These are phyloP conservation scores for Lactarius tabidus DNA, from an alignment of 768 basidiomycete species.

Conservation along the genomic window DNA sequence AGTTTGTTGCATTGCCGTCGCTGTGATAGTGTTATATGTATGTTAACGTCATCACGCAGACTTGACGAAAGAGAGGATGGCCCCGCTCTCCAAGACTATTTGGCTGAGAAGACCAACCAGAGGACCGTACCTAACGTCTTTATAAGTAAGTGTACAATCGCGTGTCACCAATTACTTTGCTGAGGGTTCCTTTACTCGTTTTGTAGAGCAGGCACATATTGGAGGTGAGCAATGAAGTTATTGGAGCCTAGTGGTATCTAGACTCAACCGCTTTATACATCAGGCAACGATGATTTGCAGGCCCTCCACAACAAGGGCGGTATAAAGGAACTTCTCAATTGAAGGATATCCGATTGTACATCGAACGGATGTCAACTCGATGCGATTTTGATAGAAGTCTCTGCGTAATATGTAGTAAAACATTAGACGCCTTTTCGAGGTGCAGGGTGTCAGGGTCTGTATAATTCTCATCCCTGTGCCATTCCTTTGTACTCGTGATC, in stretches of 20 bases:
- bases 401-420: not conserved
- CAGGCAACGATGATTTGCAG: slow-evolving; percentile 1
- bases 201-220: slow-evolving; percentile 46
- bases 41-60: slow-evolving; percentile 33
- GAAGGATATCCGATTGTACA: not conserved
- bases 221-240: slow-evolving; percentile 39
- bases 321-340: slow-evolving; percentile 4
- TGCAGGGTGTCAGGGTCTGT: not conserved
- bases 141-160: slow-evolving; percentile 45
- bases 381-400: no score
- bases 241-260: not conserved
- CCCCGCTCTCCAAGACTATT: slow-evolving; percentile 58
- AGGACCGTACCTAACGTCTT: slow-evolving; percentile 77
- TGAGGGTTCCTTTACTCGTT: not conserved
- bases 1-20: slow-evolving; percentile 29
- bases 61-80: slow-evolving; percentile 58
- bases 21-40: not conserved
- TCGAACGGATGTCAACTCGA: no score
- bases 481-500: not conserved
- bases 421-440: not conserved
- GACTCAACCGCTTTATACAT: not conserved
- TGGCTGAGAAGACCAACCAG: slow-evolving; percentile 58
- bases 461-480: not conserved
- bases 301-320: not conserved
- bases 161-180: not conserved